Base-by-base conservation (phyloP, 139 green algal species). In the Microglena sp. region DNA sequence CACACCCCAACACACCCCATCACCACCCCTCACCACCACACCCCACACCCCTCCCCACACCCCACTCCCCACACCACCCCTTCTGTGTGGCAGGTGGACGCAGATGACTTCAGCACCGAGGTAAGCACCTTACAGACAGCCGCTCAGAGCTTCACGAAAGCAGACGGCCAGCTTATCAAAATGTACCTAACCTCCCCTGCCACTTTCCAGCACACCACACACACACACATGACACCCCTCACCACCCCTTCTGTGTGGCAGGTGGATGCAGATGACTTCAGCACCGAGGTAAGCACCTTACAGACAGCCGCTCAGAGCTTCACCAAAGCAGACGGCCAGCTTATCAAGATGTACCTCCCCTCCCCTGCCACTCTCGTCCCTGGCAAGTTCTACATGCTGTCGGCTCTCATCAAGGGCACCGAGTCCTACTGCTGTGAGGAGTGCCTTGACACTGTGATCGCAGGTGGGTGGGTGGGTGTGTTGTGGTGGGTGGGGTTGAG, bases 351-450 rank as follows among this genome's bases (percentile, higher is more conserved):
- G 60, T 71, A 80, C 36, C 71, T 89, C 58, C 26, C 60, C 4
- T 65, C 40, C 69, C 71, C 29, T 67, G 33, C 5, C 6, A 29
- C 15, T 30, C 34, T 65, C 4, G 4, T 29, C 4, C 58, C 58
- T 8, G 33, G 32, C 58, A 74, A 80, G 43, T 65, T 63, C 54
- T 90, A 88, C 73, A 86, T 90, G 79, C 56, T 90, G 33, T 80
- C 66, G 8, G 75, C 79, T 27, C 60, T 86, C 30, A 85, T 88
- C 57, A 87, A 89, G 73, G 81, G 84, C 50, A 63, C 66, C 4
- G 84, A 90, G 64, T 78, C 60, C n/a, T 86, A 77, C 68, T 86
- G 77, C 67, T 88, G 84, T 57, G 84, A 90, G 62, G 82, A 90
- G 5, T 90, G 84, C 69, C 61, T 90, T 61, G 73, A 83, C 15